Base-by-base conservation (phyloP, 1,284 basidiomycete species). In the Anthracocystis panici-leucophaei region DNA sequence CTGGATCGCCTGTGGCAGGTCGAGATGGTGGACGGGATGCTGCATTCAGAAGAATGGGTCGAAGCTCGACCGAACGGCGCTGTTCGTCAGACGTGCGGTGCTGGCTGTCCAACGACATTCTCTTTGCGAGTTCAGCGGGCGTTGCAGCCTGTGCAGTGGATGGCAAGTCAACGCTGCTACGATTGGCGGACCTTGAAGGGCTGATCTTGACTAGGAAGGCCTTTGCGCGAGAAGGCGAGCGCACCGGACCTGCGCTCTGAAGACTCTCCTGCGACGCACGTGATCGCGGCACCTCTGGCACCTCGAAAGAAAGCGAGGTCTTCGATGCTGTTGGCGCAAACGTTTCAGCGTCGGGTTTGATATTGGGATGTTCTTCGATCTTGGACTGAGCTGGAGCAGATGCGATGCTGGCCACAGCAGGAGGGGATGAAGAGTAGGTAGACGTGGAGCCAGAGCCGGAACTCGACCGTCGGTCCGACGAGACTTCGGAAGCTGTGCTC, bases 181-280 rank as follows among this genome's bases (percentile, higher is more conserved):
- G 67, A 25, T 67, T 69, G 3, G 41, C 38, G 8, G 64, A 35
- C 14, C 50, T 57, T 27, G 45, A 49, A 0, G 66, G 66, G 49
- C 29, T 66, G 38, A 75, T 65, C 50, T 64, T 75, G n/a, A 66
- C 59, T 12, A 75, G 33, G 53, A 75, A 75, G 0, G 62, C 66
- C 49, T 48, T 58, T 5, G 72, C 53, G 10, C 59, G 63, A 10
- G 66, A 75, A 3, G 66, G 63, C 2, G 59, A 65, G 16, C 66
- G 67, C 9, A 61, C 45, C 5, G 63, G 42, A 25, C 46, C 51
- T 5, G 33, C 57, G 5, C 49, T 20, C 2, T 48, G 51, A 5
- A 59, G 20, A 18, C 25, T 49, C 31, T 60, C 58, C 21, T 68
- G 55, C 20, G 65, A 65, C 2, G 57, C 51, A 25, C 64, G 57